phyloP scores from a whole-genome alignment of 139 green algal species.

The Tetradesmus obliquus region DNA sequence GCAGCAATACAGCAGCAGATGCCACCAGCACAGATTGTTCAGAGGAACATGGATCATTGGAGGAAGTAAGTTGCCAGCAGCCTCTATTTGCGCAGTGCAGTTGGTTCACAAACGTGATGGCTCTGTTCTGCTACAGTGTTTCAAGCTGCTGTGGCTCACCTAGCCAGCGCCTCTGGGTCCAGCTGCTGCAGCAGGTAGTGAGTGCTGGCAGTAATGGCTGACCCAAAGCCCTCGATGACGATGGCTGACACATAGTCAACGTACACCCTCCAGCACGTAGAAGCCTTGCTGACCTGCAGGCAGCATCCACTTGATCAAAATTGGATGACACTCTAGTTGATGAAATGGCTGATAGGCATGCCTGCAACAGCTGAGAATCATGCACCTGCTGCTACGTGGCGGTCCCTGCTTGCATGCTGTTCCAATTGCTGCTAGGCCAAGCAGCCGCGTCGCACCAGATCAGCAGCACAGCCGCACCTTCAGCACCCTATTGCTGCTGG shows the following conservation, averaged over 20 bases:
- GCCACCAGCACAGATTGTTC: not conserved
- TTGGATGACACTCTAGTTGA: not conserved
- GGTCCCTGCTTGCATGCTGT: not conserved
- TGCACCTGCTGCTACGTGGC: not conserved
- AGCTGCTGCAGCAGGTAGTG: slow-evolving; percentile 73
- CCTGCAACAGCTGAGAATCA: not conserved
- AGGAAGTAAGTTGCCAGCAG: not conserved
- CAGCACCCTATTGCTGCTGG: slow-evolving; percentile 77
- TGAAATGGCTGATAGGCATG: not conserved
- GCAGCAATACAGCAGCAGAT: not conserved
- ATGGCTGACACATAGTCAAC: slow-evolving; percentile 87
- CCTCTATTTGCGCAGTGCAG: not conserved
- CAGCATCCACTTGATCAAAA: not conserved
- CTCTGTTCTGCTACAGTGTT: no score
- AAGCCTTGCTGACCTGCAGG: slow-evolving; percentile 75
- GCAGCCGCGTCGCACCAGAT: not conserved
- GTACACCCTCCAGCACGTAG: slow-evolving; percentile 81
- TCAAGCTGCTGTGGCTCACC: not conserved
- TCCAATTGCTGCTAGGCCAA: not conserved
- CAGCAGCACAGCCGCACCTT: slow-evolving; percentile 30
- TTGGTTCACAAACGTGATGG: not conserved
- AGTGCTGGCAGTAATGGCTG: slow-evolving; percentile 75
- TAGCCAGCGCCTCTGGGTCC: slow-evolving; percentile 70
- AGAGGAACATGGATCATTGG: no score
- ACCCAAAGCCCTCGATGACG: slow-evolving; percentile 84